phyloP scores from a whole-genome alignment of 2,329 filamentous ascomycete species.

The Thelonectria olida region DNA sequence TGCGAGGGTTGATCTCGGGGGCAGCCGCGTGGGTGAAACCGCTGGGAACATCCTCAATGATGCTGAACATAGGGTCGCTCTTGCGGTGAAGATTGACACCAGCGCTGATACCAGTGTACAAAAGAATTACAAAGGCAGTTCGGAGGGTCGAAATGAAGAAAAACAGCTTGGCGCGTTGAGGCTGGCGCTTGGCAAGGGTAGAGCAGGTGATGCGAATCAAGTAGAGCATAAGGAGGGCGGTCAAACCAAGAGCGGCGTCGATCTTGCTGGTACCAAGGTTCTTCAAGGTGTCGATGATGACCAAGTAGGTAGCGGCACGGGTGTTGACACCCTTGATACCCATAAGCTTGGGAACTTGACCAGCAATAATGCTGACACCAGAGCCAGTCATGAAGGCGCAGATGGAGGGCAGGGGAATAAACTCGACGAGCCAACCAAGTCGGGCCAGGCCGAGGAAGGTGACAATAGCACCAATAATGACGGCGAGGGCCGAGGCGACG shows the following conservation, averaged over 20 bases:
- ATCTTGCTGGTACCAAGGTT: constrained; percentile 60
- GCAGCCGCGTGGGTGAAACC: constrained; percentile 77
- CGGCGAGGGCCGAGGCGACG: constrained; percentile 57
- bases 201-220: constrained; percentile 70
- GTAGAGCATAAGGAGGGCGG: constrained; percentile 74
- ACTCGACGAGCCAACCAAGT: constrained; percentile 63
- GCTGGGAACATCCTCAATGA: constrained; percentile 75
- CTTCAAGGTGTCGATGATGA: constrained; percentile 62
- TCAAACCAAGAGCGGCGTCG: constrained; percentile 79
- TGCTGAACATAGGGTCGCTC: constrained; percentile 66
- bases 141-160: constrained; percentile 83
- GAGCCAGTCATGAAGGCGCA: constrained; percentile 65
- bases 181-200: constrained; percentile 71
- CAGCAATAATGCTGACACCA: constrained; percentile 58
- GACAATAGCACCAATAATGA: constrained; percentile 60
- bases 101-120: constrained; percentile 82
- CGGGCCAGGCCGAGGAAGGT: constrained; percentile 59
- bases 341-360: constrained; percentile 61
- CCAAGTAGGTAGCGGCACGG: constrained; percentile 55
- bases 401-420: constrained; percentile 62
- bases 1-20: constrained; percentile 66
- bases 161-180: constrained; percentile 72
- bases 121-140: constrained; percentile 81
- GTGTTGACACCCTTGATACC: constrained; percentile 62
- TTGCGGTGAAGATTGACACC: constrained; percentile 71